Evolutionary conservation across 257 asterid species (phyloP).

Genomic region (Nemophila menziesii): DNA sequence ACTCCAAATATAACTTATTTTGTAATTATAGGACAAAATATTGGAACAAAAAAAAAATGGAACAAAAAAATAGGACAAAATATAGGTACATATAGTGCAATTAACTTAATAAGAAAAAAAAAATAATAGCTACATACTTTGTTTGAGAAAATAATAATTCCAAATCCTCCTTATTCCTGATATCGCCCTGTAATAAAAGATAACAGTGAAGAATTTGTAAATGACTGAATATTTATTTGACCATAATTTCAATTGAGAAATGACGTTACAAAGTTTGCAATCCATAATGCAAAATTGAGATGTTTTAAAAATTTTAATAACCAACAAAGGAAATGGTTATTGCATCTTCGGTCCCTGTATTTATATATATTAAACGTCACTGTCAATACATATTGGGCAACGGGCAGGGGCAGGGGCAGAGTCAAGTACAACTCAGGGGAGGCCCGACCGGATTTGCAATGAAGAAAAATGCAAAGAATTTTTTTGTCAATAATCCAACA

Average conservation of each 20-base stretch:
- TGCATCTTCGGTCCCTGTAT: too few relatives aligned
- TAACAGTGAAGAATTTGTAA: background rate
- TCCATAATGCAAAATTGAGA: background rate
- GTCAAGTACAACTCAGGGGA: too few relatives aligned
- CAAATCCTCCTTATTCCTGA: conserved; percentile 75
- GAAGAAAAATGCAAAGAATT: too few relatives aligned
- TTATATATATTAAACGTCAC: too few relatives aligned
- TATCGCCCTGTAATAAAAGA: conserved; percentile 70
- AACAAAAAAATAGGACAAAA: background rate
- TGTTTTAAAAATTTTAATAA: too few relatives aligned
- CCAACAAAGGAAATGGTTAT: background rate
- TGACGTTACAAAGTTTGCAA: background rate
- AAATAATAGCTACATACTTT: conserved; percentile 33
- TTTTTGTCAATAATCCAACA: too few relatives aligned
- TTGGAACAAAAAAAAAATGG: background rate
- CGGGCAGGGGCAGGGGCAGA: too few relatives aligned
- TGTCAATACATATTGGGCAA: too few relatives aligned
- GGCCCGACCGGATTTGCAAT: too few relatives aligned
- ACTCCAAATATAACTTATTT: background rate
- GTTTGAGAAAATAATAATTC: conserved; percentile 57
- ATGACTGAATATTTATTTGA: too few relatives aligned
- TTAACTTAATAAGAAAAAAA: too few relatives aligned
- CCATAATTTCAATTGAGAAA: too few relatives aligned
- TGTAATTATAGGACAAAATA: background rate
- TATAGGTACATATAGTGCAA: background rate